Conservation (phyloP, 2,329 filamentous ascomycete species). For the Aureobasidium sp. region DNA sequence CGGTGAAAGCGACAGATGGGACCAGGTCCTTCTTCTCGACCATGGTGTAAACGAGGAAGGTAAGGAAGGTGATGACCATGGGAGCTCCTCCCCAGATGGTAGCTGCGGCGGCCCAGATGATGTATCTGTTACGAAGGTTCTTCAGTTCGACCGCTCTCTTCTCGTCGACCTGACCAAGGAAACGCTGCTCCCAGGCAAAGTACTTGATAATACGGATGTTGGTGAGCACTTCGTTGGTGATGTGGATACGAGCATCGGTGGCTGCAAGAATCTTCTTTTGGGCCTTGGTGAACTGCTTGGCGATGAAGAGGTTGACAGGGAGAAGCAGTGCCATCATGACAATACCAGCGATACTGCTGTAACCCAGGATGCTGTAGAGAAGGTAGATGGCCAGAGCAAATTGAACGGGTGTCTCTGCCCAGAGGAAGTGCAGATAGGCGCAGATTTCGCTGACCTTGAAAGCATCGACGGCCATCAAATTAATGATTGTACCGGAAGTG, state of each 20-base stretch:
- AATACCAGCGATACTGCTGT: conserved; percentile 89
- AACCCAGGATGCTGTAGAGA: conserved; percentile 82
- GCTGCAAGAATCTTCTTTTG: conserved; percentile 88
- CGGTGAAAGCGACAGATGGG: conserved; percentile 90
- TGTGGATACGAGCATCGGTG: conserved; percentile 91
- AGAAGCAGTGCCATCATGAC: conserved; percentile 81
- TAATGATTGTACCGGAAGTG: conserved; percentile 96
- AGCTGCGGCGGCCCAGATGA: conserved; percentile 84
- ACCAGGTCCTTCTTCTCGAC: conserved; percentile 83
- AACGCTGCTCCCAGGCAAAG: conserved; percentile 95
- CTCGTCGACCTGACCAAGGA: conserved; percentile 76
- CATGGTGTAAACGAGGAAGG: conserved; percentile 86
- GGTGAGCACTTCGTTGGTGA: conserved; percentile 92
- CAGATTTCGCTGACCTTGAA: conserved; percentile 97
- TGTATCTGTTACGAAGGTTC: conserved; percentile 70
- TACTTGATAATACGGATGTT: conserved; percentile 99
- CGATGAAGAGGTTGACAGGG: conserved; percentile 83
- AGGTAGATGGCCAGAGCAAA: conserved; percentile 70
- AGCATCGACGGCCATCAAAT: conserved; percentile 97
- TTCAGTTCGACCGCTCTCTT: conserved; percentile 73
- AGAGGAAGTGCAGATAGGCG: conserved; percentile 91
- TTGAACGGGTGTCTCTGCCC: conserved; percentile 83
- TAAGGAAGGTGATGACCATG: conserved; percentile 90
- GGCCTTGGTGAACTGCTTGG: conserved; percentile 71
- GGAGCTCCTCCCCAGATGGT: conserved; percentile 96